phyloP scores from a whole-genome alignment of 257 asterid species.

The Petrea volubilis region DNA sequence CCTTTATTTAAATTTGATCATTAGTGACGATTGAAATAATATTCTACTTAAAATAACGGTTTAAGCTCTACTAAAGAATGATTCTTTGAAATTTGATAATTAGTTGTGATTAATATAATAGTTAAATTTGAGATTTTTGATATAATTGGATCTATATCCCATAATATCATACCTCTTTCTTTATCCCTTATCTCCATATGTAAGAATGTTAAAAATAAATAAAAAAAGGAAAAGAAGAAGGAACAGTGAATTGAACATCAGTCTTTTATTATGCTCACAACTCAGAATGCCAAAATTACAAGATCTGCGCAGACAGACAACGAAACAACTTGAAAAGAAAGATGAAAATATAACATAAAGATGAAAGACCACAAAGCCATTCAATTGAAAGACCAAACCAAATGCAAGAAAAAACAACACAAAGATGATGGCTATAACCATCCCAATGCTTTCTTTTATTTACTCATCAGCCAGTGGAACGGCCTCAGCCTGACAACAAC shows the following conservation, averaged over 20 bases:
- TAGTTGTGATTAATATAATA: no score
- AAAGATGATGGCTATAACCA: neutral
- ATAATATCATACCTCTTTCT: no score
- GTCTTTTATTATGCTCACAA: neutral
- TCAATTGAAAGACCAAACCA: neutral
- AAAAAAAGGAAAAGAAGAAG: no score
- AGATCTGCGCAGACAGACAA: neutral
- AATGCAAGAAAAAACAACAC: neutral
- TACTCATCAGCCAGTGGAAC: constrained; percentile 69
- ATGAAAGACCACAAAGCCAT: neutral
- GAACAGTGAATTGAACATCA: neutral
- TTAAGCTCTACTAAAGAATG: no score
- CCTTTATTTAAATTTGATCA: no score
- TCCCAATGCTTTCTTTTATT: neutral
- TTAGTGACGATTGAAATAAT: no score
- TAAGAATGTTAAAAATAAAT: neutral
- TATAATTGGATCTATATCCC: no score
- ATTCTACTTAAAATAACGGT: no score
- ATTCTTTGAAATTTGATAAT: no score
- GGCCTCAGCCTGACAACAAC: constrained; percentile 54
- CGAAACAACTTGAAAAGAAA: neutral
- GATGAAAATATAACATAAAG: neutral
- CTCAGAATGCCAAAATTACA: neutral
- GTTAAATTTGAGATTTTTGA: no score
- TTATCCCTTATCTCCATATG: neutral